Conservation (phyloP, 306 rosid genomes). For the Vigna hirtella region DNA sequence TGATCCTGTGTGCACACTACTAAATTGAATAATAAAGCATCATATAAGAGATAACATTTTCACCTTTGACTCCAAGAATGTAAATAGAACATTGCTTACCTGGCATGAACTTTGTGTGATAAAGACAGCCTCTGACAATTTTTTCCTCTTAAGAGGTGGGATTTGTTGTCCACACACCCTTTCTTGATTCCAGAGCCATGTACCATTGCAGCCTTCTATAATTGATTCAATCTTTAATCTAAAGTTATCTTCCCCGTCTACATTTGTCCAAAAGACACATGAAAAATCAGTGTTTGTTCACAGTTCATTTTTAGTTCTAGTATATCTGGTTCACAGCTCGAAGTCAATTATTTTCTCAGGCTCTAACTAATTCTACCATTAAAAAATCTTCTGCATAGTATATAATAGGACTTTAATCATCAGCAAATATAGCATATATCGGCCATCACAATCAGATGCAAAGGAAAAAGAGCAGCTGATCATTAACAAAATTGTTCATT, state of each 20-base stretch:
- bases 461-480: not conserved
- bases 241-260: slow-evolving; percentile 70
- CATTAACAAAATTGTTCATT: not conserved
- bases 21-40: slow-evolving; percentile 26
- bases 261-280: slow-evolving; percentile 40
- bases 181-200: slow-evolving; percentile 47
- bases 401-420: not conserved
- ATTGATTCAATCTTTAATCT: slow-evolving; percentile 66
- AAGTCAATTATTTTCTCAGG: slow-evolving; percentile 30
- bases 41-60: slow-evolving; percentile 20
- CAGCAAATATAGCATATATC: slow-evolving; percentile 3
- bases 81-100: slow-evolving; percentile 56
- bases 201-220: slow-evolving; percentile 71
- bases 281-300: slow-evolving; percentile 18
- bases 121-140: slow-evolving; percentile 63
- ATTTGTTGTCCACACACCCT: slow-evolving; percentile 43
- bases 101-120: slow-evolving; percentile 56
- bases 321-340: not conserved
- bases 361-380: slow-evolving; percentile 19
- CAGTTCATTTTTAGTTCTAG: not conserved
- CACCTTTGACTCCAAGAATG: not conserved
- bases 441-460: not conserved
- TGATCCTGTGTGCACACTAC: slow-evolving; percentile 12
- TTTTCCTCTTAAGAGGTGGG: slow-evolving; percentile 56
- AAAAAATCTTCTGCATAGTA: slow-evolving; percentile 10